These are phyloP conservation scores for Cercis canadensis DNA, from an alignment of 306 rosid species.

Conservation along the genomic window DNA sequence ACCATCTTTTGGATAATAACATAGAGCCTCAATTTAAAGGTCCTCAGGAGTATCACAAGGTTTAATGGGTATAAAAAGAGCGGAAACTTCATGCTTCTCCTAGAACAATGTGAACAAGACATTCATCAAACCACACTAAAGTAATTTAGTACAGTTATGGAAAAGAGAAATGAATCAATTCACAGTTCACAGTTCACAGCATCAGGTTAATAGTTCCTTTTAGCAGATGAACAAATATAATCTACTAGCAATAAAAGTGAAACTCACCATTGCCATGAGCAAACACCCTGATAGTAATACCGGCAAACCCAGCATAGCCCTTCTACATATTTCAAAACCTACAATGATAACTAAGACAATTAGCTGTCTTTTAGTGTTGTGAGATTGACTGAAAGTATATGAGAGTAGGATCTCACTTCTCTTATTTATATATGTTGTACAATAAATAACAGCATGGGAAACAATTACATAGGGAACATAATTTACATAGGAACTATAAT, in stretches of 20 bases:
- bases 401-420: no score
- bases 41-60: not conserved
- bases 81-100: not conserved
- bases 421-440: no score
- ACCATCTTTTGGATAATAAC: conserved; percentile 12
- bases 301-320: conserved; percentile 99
- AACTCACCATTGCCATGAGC: conserved; percentile 96
- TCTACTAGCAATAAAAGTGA: conserved; percentile 11
- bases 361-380: conserved; percentile 29
- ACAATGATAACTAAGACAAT: conserved; percentile 43
- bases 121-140: conserved; percentile 12
- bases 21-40: not conserved
- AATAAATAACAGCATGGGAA: no score
- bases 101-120: conserved; percentile 15
- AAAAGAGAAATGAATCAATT: not conserved
- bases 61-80: not conserved
- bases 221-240: conserved; percentile 26
- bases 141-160: conserved; percentile 13
- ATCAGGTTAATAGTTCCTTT: conserved; percentile 11
- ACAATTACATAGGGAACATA: no score
- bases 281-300: conserved; percentile 94
- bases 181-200: not conserved
- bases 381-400: no score
- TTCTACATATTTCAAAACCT: conserved; percentile 92
- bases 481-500: no score